Percentiles rank a stretch among this genome's conserved stretches.
phyloP scores from a whole-genome alignment of 2,329 filamentous ascomycete species.

The Talaromyces sp. region DNA sequence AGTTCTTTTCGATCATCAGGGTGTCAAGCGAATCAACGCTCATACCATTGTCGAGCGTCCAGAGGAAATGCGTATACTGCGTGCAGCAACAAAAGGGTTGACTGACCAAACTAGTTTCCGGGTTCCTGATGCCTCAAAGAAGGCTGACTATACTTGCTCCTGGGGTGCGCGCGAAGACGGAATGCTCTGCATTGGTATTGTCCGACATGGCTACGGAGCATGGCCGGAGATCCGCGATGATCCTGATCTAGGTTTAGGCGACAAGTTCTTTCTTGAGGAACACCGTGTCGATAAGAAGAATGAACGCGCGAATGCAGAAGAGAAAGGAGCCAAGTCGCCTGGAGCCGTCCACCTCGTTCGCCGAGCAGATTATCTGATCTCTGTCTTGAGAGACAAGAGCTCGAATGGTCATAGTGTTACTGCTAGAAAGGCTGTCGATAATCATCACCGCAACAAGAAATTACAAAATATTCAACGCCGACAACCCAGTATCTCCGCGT shows the following conservation, averaged over 20 bases:
- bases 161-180: constrained; percentile 94
- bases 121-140: constrained; percentile 85
- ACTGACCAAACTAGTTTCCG: constrained; percentile 75
- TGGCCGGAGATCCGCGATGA: constrained; percentile 96
- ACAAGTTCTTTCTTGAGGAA: constrained; percentile 95
- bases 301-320: constrained; percentile 65
- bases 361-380: constrained; percentile 88
- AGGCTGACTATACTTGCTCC: constrained; percentile 80
- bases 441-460: constrained; percentile 92
- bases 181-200: constrained; percentile 93
- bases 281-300: constrained; percentile 98
- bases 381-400: constrained; percentile 85
- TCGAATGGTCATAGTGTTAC: constrained; percentile 62
- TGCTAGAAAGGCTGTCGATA: constrained; percentile 75
- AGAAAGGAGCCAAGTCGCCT: constrained; percentile 64
- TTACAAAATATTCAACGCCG: constrained; percentile 27
- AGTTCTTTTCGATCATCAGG: constrained; percentile 87
- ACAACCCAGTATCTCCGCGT: constrained; percentile 39
- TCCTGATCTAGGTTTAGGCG: constrained; percentile 71
- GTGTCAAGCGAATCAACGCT: constrained; percentile 91
- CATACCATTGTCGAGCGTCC: constrained; percentile 92
- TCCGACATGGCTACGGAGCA: constrained; percentile 88
- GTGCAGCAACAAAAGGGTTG: constrained; percentile 60
- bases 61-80: constrained; percentile 78
- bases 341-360: constrained; percentile 96